Evolutionary conservation across 768 basidiomycete species (phyloP), one percentile per base, ranked within the genome.

Genomic region (Austroboletus festivus): DNA sequence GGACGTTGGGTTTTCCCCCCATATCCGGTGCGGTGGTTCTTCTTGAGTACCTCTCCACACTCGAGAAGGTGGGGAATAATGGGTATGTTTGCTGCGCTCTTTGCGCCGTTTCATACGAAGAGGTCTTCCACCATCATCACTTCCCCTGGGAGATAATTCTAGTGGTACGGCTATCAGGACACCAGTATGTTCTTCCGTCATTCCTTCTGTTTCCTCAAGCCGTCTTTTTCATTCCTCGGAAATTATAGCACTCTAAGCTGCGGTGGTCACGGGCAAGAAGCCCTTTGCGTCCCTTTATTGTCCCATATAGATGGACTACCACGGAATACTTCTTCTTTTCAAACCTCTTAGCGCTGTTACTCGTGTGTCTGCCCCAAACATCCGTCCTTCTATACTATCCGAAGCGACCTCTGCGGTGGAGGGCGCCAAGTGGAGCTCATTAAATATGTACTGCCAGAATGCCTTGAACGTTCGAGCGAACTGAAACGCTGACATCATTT

Each of bases 211-310:
- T 26, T 12, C 42, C 50, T 39, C 45, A 52, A 33, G 21, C 40
- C 22, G 16, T n/a, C 37, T 44, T 42, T 42, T 62, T 63, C 62
- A 60, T 63, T 60, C 57, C 15, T 50, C 62, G 62, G 62, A 65
- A 54, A 63, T 65, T 59, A 63, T 50, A 3, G 16, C 33, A 37
- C 48, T 50, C 49, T 46, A 20, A 35, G 26, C 39, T 59, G 46
- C 38, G 43, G 35, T 16, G 34, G 52, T 46, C 47, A 45, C 38
- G 26, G 40, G 52, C 52, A 46, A 41, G 46, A 62, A 46, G 48
- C 35, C 39, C 46, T 47, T 51, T 38, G 30, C 48, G 30, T 47
- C 46, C 45, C 24, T 50, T 45, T 24, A 37, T 30, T 18, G 28
- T 46, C 46, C 42, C 46, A 34, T 35, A 49, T 33, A 33, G 30